phyloP scores from a whole-genome alignment of 352 stramenopile genomes.

The Phytophthora uliginosa region DNA sequence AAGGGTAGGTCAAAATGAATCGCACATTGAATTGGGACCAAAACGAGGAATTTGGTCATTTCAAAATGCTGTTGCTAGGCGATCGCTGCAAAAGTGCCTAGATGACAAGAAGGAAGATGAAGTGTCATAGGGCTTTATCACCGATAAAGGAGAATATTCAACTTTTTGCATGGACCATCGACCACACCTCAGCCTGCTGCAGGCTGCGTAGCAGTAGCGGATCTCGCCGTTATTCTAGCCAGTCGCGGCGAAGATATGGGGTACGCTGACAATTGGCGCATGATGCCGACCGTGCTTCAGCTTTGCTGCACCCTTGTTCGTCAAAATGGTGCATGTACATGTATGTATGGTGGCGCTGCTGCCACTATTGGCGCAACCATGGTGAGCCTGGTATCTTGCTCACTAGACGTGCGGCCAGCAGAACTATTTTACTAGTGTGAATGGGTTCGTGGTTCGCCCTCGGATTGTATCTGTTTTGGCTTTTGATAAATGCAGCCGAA shows the following conservation, averaged over 20 bases:
- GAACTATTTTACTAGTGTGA: too few species aligned
- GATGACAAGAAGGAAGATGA: too few species aligned
- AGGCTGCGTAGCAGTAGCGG: too few species aligned
- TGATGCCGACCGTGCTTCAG: background rate
- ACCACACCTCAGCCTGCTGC: too few species aligned
- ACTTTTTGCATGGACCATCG: too few species aligned
- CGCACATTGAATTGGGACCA: constrained; percentile 12
- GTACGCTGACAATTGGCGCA: too few species aligned
- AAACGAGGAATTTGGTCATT: background rate
- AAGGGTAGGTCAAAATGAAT: constrained; percentile 14
- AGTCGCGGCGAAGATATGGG: too few species aligned
- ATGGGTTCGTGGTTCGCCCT: background rate
- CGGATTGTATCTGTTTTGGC: background rate
- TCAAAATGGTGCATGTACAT: too few species aligned
- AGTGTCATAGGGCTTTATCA: too few species aligned
- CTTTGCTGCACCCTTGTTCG: background rate
- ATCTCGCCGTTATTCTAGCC: too few species aligned
- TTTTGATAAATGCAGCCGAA: background rate
- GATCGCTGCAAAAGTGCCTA: background rate
- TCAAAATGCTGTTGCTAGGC: background rate
- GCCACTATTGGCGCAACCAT: background rate
- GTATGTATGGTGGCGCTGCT: background rate
- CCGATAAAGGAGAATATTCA: too few species aligned
- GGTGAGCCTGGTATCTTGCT: background rate
- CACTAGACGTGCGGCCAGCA: background rate